Percentiles rank a stretch among this genome's conserved stretches.
phyloP scores from a whole-genome alignment of 192 early-diverging fungal genomes.

The Podila epigama region DNA sequence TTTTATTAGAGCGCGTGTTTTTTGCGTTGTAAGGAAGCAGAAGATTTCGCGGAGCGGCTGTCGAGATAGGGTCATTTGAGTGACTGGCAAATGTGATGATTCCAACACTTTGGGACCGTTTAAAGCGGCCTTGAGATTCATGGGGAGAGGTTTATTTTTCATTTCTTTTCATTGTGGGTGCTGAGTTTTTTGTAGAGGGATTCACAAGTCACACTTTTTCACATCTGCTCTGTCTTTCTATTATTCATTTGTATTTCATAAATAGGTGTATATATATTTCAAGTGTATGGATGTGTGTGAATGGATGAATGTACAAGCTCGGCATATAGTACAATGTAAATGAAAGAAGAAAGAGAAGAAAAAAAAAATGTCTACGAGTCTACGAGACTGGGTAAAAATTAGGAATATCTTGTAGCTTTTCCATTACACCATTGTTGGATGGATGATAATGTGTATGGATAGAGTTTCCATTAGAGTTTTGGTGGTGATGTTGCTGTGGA shows the following conservation, averaged over 20 bases:
- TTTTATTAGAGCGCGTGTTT: constrained; percentile 50
- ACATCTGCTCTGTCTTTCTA: too few species aligned
- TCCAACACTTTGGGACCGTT: background rate
- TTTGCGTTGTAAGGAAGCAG: constrained; percentile 47
- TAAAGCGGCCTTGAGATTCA: background rate
- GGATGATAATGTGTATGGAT: background rate
- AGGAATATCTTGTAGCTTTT: constrained; percentile 42
- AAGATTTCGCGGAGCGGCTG: background rate
- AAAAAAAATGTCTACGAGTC: constrained; percentile 10
- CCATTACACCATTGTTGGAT: constrained; percentile 24
- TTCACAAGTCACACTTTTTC: too few species aligned
- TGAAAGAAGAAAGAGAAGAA: background rate
- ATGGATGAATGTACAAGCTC: too few species aligned
- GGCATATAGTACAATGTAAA: background rate
- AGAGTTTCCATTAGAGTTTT: background rate
- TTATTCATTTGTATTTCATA: too few species aligned
- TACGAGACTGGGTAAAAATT: constrained; percentile 36
- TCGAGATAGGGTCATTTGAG: constrained; percentile 1
- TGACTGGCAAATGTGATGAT: background rate
- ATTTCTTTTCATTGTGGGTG: too few species aligned
- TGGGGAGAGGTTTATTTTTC: too few species aligned
- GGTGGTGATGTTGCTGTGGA: background rate
- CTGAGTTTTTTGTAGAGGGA: background rate
- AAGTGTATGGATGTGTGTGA: too few species aligned
- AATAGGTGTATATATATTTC: too few species aligned